Evolutionary conservation across 768 basidiomycete genomes (phyloP).

Genomic region (Termitomyces sp.): DNA sequence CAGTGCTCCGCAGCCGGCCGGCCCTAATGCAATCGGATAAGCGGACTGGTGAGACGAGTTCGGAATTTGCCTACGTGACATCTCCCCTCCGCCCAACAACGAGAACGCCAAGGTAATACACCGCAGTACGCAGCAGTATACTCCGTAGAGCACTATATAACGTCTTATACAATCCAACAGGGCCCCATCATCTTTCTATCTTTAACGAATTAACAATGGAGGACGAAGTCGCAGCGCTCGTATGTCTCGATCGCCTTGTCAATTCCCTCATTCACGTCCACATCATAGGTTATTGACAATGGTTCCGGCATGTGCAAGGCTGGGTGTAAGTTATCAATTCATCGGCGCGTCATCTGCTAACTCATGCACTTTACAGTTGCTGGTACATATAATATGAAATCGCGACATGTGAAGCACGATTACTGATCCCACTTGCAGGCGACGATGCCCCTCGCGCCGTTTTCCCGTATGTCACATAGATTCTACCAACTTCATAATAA

Average conservation of each 20-base stretch:
- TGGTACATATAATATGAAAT: constrained; percentile 33
- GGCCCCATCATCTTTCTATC: constrained; percentile 14
- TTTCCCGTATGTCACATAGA: constrained; percentile 70
- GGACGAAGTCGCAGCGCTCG: constrained; percentile 44
- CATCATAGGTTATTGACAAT: constrained; percentile 74
- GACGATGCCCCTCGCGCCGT: constrained; percentile 91
- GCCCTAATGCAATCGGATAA: constrained; percentile 32
- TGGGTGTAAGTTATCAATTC: constrained; percentile 66
- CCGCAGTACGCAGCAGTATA: constrained; percentile 19
- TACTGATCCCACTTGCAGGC: constrained; percentile 37
- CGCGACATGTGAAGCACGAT: not conserved
- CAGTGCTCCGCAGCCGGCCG: constrained; percentile 15
- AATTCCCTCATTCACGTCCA: not conserved
- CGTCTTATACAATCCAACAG: constrained; percentile 8
- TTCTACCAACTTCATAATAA: not conserved
- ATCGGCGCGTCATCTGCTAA: constrained; percentile 15
- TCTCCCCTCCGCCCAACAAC: constrained; percentile 22
- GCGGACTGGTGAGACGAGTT: constrained; percentile 13
- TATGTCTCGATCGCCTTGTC: constrained; percentile 27
- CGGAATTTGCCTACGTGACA: constrained; percentile 15
- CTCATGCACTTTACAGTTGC: constrained; percentile 40
- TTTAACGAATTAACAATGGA: constrained; percentile 36
- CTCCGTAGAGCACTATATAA: constrained; percentile 14
- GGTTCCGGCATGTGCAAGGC: constrained; percentile 99
- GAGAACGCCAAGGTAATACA: constrained; percentile 13